Base-by-base conservation (phyloP, 2,329 filamentous ascomycete species). In the Parascedosporium putredinis region DNA sequence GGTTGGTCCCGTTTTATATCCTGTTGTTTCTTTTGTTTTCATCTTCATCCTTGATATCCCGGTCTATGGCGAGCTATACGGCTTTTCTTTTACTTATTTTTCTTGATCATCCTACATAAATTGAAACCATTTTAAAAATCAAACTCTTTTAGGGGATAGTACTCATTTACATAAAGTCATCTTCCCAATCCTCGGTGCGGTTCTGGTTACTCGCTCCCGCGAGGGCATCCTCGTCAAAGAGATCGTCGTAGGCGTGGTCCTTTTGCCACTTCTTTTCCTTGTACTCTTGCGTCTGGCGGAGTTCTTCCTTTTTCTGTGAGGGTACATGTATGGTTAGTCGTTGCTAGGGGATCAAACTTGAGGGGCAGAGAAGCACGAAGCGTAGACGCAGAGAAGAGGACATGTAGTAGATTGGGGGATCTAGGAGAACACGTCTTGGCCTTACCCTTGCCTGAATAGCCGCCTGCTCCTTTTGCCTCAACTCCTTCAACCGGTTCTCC, bases 211-310 rank as follows among this genome's bases (percentile, higher is more conserved):
- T 95, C 50, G 81, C 81, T 20, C 66, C 69, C 40, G 81, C 81
- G 70, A 95, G 75, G 58, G 86, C 84, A 51, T 95, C 87, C 49
- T 94, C 88, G 4, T 78, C 81, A 65, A 95, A 89, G 49, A 96
- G 67, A 44, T 95, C 89, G 62, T 97, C 93, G 65, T 98, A 98
- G 2, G 90, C 91, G 68, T 98, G 91, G n/a, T 95, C 89, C 68
- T 93, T 93, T 67, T 95, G 88, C 76, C 83, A 95, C 66, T 94
- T 94, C 68, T 91, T 79, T 67, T 94, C 84, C 66, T 88, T 86
- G 55, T 88, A 78, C 70, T 96, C 88, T 65, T 88, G 84, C 46
- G 82, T 78, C 44, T 89, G 64, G 33, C 73, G 72, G 0, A 79
- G 80, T 59, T 93, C 87, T 64, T 90, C 84, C 63, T 89, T 89